Evolutionary conservation across 2,329 filamentous ascomycete species (phyloP), one percentile per base, ranked within the genome.

Genomic region (Ophiostoma ulmi): DNA sequence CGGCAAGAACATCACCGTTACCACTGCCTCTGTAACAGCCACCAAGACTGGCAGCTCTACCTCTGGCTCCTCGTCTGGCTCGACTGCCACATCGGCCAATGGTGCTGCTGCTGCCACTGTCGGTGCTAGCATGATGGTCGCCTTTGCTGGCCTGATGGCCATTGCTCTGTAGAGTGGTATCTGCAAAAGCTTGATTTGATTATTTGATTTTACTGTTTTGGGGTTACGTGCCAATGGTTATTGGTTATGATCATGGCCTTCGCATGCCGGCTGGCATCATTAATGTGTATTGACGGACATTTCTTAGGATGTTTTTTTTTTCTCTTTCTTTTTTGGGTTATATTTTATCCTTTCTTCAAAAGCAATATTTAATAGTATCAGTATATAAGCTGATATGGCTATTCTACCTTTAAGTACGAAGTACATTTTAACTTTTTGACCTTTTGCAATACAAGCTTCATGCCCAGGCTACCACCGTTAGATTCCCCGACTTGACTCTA

Each of bases 1-100:
- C 48, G 39, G 48, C 66, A 70, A 58, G 44, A 72, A 72, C 74
- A 58, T 14, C 41, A 73, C 71, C 70, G 26, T 70, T 64, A 69
- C 72, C 20, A 73, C 72, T 39, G 48, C 52, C 70, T 55, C 64
- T 20, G 61, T 48, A 36, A 68, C 70, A 5, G 36, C 39, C 39
- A 68, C 64, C 68, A 72, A 69, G n/a, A 38, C 63, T 20, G 48
- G 48, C 38, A 31, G 63, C 38, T 10, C 64, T 20, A 14, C 67
- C 20, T 69, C 70, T 5, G 38, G 63, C 38, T 17, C 68, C 26
- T 17, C 67, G 31, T 69, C 70, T 5, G 35, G 68, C 26, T 44
- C 68, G 20, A 39, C 38, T 31, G 64, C 68, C 26, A 69, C 68
- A 3, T 38, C 65, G 2, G 14, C 66, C 52, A 69, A 58, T 22